A percentile compares a stretch with the other conserved stretches of the same genome.
These are phyloP conservation scores for Mycena belliarum DNA, from an alignment of 768 basidiomycete genomes.

Conservation along the genomic window DNA sequence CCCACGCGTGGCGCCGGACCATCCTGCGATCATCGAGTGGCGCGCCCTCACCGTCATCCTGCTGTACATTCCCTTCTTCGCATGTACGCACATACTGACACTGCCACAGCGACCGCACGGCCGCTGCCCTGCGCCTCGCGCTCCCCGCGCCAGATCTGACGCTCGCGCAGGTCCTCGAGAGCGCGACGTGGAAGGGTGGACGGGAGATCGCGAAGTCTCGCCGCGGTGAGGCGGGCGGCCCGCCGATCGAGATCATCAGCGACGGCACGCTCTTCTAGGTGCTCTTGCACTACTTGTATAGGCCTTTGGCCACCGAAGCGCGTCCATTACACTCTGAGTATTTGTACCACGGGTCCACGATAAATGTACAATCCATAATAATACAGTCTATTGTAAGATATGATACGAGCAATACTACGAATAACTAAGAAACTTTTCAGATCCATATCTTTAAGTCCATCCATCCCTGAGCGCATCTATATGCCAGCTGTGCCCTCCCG, in stretches of 20 bases:
- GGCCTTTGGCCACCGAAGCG: too few relatives aligned
- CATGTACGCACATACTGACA: neutral
- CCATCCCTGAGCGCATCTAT: too few relatives aligned
- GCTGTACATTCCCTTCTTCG: constrained; percentile 54
- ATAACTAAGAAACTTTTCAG: neutral
- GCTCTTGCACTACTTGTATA: too few relatives aligned
- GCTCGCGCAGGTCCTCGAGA: constrained; percentile 88
- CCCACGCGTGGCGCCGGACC: constrained; percentile 69
- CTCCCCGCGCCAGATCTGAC: constrained; percentile 57
- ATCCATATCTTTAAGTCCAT: too few relatives aligned
- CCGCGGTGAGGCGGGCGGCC: constrained; percentile 74
- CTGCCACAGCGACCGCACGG: constrained; percentile 71
- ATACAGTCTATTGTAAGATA: too few relatives aligned
- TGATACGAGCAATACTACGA: neutral
- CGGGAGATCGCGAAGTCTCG: constrained; percentile 85
- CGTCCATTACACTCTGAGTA: too few relatives aligned
- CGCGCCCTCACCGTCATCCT: constrained; percentile 93
- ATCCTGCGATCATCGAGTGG: constrained; percentile 95
- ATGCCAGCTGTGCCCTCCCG: too few relatives aligned
- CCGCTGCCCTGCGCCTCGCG: constrained; percentile 62
- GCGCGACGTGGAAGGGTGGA: constrained; percentile 96
- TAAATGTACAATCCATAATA: too few relatives aligned
- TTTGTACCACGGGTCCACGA: neutral
- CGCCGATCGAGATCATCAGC: constrained; percentile 83
- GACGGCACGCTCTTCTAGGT: constrained; percentile 58